Percentiles rank a stretch among this genome's conserved stretches.
Evolutionary conservation across 441 rosid species (phyloP).

Genomic region (Viola pubescens): DNA sequence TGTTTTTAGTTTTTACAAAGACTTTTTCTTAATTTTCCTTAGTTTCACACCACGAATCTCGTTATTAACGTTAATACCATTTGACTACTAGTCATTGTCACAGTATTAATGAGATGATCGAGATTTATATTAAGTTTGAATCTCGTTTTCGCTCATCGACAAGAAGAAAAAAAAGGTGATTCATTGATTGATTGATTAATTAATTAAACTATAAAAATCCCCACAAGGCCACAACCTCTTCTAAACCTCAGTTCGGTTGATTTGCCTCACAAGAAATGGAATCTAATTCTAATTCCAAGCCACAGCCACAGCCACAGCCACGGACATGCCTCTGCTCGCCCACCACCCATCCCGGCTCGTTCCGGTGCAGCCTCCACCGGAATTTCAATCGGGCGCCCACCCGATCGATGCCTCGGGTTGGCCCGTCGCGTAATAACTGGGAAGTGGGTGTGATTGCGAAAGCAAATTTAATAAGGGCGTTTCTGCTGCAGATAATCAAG

Average conservation of each 20-base stretch:
- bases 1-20: no score
- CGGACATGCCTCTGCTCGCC: conserved; percentile 49
- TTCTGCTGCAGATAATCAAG: conserved; percentile 34
- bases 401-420: not conserved
- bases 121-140: no score
- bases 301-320: conserved; percentile 13
- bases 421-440: not conserved
- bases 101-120: no score
- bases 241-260: not conserved
- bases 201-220: conserved; percentile 11
- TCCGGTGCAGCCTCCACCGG: conserved; percentile 47
- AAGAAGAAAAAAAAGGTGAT: no score
- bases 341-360: conserved; percentile 51
- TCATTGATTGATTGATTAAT: no score
- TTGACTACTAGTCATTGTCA: no score
- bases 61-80: no score
- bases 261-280: conserved; percentile 14
- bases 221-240: not conserved
- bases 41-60: no score
- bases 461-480: conserved; percentile 18
- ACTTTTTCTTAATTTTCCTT: no score
- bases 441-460: conserved; percentile 15
- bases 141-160: no score
- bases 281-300: conserved; percentile 1
- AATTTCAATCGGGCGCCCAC: not conserved